Conservation (phyloP, 129 eudicot species). For the Glebionis coronaria region DNA sequence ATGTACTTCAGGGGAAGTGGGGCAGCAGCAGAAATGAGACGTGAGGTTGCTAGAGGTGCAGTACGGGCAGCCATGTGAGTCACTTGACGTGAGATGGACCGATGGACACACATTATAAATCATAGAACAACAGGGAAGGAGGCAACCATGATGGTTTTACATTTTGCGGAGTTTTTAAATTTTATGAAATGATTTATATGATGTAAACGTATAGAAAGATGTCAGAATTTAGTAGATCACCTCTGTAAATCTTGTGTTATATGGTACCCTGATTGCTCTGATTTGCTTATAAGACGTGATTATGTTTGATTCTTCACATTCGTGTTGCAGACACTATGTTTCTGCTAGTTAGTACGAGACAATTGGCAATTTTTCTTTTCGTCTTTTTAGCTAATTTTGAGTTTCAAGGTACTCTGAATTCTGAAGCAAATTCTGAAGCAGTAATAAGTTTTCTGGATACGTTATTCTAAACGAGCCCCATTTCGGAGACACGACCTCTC, state of each 20-base stretch:
- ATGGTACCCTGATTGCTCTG: slow-evolving; percentile 19
- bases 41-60: slow-evolving; percentile 88
- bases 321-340: background rate
- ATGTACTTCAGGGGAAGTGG: slow-evolving; percentile 99
- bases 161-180: slow-evolving; percentile 6
- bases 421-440: too few species aligned
- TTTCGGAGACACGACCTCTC: too few species aligned
- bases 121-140: background rate
- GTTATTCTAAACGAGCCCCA: too few species aligned
- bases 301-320: slow-evolving; percentile 7
- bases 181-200: slow-evolving; percentile 20
- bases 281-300: slow-evolving; percentile 16
- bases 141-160: slow-evolving; percentile 17
- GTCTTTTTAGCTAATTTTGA: too few species aligned
- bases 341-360: background rate
- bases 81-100: background rate
- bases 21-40: slow-evolving; percentile 82
- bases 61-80: slow-evolving; percentile 72
- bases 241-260: slow-evolving; percentile 38
- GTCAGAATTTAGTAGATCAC: slow-evolving; percentile 21
- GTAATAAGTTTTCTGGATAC: too few species aligned
- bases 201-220: slow-evolving; percentile 22
- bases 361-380: too few species aligned
- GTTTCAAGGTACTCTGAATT: too few species aligned
- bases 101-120: slow-evolving; percentile 4